phyloP scores from a whole-genome alignment of 2,329 filamentous ascomycete species.

The Xylaria sp. region DNA sequence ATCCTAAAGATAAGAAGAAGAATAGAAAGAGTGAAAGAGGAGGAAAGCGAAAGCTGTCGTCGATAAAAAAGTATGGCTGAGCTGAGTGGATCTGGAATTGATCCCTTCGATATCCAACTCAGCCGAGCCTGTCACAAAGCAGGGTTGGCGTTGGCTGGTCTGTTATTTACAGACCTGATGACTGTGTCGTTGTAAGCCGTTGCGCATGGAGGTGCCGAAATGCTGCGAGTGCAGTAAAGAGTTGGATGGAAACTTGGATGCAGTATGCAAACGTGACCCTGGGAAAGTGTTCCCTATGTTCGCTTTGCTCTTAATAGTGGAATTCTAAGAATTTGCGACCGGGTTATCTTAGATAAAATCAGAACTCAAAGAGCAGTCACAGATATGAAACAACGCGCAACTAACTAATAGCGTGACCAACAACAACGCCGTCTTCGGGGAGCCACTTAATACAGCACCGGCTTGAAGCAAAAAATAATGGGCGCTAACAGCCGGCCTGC shows the following conservation, averaged over 20 bases:
- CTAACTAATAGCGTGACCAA: background rate
- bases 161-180: background rate
- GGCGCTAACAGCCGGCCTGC: slow-evolving; percentile 18
- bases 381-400: background rate
- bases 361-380: background rate
- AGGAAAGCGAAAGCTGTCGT: background rate
- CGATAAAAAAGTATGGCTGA: slow-evolving; percentile 2
- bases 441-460: slow-evolving; percentile 14
- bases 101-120: background rate
- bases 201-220: background rate
- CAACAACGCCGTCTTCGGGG: slow-evolving; percentile 4
- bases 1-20: background rate
- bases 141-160: slow-evolving; percentile 2
- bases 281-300: background rate
- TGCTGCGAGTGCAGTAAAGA: background rate
- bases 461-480: slow-evolving; percentile 3
- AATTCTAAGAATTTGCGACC: slow-evolving; percentile 11
- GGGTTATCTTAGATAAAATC: slow-evolving; percentile 4
- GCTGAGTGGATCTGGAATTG: slow-evolving; percentile 4
- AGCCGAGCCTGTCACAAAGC: background rate
- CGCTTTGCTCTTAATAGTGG: background rate
- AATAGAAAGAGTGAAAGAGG: background rate
- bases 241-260: background rate
- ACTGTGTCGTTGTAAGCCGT: slow-evolving; percentile 15
- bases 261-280: background rate